A percentile compares a stretch with the other conserved stretches of the same genome.
Conservation (phyloP, 495 filamentous ascomycete genomes). For the Lophiotrema nucula region DNA sequence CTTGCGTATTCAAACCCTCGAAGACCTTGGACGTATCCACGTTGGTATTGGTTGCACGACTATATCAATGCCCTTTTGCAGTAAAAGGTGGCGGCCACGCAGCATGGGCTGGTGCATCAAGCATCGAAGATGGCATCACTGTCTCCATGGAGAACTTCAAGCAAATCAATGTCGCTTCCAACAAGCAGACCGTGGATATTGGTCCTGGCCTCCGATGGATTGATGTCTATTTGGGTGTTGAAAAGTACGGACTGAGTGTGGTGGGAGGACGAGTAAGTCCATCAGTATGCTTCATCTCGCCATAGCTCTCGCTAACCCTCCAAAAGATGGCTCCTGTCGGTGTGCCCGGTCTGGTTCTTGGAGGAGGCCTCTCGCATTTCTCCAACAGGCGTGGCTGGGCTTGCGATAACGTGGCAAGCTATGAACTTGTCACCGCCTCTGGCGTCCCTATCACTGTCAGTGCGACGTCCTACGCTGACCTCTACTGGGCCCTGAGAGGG, state of each 20-base stretch:
- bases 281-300: background rate
- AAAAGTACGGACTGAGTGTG: background rate
- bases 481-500: conserved; percentile 39
- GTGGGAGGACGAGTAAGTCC: conserved; percentile 18
- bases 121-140: conserved; percentile 39
- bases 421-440: conserved; percentile 58
- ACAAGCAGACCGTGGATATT: conserved; percentile 1
- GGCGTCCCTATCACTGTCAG: conserved; percentile 51
- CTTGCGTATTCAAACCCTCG: conserved; percentile 1
- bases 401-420: conserved; percentile 42
- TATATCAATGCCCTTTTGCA: conserved; percentile 31
- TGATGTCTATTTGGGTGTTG: conserved; percentile 10
- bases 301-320: background rate
- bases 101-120: conserved; percentile 32
- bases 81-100: conserved; percentile 40
- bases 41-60: background rate
- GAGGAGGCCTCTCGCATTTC: conserved; percentile 3
- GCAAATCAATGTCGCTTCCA: background rate
- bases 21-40: background rate
- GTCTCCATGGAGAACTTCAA: conserved; percentile 36
- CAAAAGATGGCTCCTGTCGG: conserved; percentile 39
- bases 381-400: conserved; percentile 53
- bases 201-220: conserved; percentile 16
- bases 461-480: conserved; percentile 36
- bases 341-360: conserved; percentile 42